A percentile compares a stretch with the other conserved stretches of the same genome.
phyloP scores from a whole-genome alignment of 805 yeast species.

The Schwanniomyces polymorphus region DNA sequence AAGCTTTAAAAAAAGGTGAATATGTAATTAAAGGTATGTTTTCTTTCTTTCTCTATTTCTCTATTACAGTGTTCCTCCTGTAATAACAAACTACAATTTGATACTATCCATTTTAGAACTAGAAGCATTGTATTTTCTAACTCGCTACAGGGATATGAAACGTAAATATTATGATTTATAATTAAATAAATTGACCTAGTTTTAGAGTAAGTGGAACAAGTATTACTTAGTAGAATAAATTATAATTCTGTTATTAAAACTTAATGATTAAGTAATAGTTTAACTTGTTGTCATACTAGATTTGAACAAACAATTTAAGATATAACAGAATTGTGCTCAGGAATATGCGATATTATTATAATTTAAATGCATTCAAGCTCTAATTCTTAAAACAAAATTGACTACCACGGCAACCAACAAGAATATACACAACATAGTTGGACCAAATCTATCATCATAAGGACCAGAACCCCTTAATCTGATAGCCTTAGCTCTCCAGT shows the following conservation, averaged over 20 bases:
- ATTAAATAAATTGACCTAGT: not conserved
- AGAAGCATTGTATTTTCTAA: slow-evolving; percentile 31
- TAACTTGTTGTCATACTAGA: no score
- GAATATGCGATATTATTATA: not conserved
- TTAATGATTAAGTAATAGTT: not conserved
- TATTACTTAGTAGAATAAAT: not conserved
- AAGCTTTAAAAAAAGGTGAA: slow-evolving; percentile 29
- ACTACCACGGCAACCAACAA: slow-evolving; percentile 89
- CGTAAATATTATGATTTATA: slow-evolving; percentile 12
- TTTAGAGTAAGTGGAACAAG: not conserved
- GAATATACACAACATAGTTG: slow-evolving; percentile 95
- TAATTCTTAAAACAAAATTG: slow-evolving; percentile 82
- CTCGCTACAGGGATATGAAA: slow-evolving; percentile 30
- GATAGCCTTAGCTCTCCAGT: slow-evolving; percentile 99
- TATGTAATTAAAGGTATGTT: slow-evolving; percentile 24
- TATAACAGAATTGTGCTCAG: not conserved
- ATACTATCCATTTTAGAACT: slow-evolving; percentile 18
- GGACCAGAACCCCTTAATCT: slow-evolving; percentile 98
- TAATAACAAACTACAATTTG: slow-evolving; percentile 6
- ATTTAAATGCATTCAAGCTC: slow-evolving; percentile 33
- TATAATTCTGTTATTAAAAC: not conserved
- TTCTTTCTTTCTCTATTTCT: not conserved
- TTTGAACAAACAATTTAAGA: no score
- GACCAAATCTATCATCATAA: slow-evolving; percentile 98
- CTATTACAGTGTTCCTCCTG: not conserved